These are phyloP conservation scores for Globisporangium paroecandrum DNA, from an alignment of 352 stramenopile species.

Conservation along the genomic window DNA sequence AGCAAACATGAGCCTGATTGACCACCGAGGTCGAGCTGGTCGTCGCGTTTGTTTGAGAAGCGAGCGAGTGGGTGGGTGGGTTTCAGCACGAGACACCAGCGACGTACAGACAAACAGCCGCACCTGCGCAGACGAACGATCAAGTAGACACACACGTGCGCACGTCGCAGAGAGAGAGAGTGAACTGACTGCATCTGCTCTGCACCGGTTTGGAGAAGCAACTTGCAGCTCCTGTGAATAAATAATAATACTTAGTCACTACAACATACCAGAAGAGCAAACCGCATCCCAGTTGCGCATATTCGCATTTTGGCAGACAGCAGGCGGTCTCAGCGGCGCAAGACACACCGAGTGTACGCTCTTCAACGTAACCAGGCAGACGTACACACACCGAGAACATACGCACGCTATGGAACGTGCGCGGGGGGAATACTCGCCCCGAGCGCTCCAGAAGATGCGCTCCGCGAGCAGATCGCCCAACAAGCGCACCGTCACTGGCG, in stretches of 20 bases:
- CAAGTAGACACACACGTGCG: neutral
- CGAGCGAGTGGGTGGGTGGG: neutral
- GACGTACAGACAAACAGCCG: neutral
- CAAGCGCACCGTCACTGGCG: conserved; percentile 10
- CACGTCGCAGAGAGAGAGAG: neutral
- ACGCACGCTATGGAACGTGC: conserved; percentile 1
- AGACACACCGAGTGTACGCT: neutral
- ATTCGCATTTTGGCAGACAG: neutral
- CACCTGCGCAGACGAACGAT: neutral
- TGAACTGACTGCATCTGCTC: neutral
- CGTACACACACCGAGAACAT: neutral
- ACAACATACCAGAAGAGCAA: neutral
- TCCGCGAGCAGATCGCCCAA: conserved; percentile 15
- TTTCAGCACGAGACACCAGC: neutral
- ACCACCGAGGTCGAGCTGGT: conserved; percentile 3
- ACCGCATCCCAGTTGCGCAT: neutral
- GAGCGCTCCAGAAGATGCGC: conserved; percentile 11
- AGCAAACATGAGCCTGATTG: neutral
- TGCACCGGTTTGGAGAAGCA: conserved; percentile 12
- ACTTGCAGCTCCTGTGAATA: conserved; percentile 7
- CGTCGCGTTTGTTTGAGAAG: neutral
- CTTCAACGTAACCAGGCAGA: neutral
- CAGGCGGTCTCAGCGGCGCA: neutral
- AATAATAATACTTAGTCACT: neutral
- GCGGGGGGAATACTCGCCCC: conserved; percentile 4